Evolutionary conservation across 192 early-diverging fungal genomes (phyloP), one percentile per base, ranked within the genome.

Genomic region (Glomus cerebriforme): DNA sequence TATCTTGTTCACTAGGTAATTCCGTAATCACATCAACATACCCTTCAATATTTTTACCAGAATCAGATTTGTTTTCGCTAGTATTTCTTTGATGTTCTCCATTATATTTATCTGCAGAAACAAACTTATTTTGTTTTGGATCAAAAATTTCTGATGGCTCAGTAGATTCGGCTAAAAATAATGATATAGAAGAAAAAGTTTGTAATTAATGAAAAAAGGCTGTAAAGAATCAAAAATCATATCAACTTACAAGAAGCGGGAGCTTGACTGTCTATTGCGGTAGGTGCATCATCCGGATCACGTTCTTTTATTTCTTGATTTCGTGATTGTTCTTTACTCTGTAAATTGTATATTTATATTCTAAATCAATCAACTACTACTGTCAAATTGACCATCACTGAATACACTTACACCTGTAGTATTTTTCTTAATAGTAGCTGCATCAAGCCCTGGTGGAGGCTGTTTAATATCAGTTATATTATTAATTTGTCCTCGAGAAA

Each of bases 51-150:
- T 43, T 43, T 43, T 43, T 43, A 43, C 37, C 37, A 39, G 37
- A 39, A 39, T 43, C 39, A 12, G 39, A 43, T 43, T 43, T 3
- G 12, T 65, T 65, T 31, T 32, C 22, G 29, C 24, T 31, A 26
- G 9, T 0, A 7, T 26, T 32, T 27, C 9, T 7, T 6, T 12
- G 9, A 64, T 64, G 2, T 29, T 31, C 62, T 29, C 9, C 12
- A 60, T 9, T 60, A 2, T 5, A 26, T 24, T 31, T 3, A 5
- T 13, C 13, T 10, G n/a, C 60, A 5, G 26, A 27, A 64, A 65
- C 24, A 65, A 65, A 65, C 29, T 65, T 65, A 26, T 65, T 65
- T 31, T 65, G 9, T 29, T 31, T 32, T 31, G 63, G 63, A 65
- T 65, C 63, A 26, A 65, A 65, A 32, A 31, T 65, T 65, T 65